These are phyloP conservation scores for Hortaea werneckii DNA, from an alignment of 2,329 filamentous ascomycete species.

Conservation along the genomic window DNA sequence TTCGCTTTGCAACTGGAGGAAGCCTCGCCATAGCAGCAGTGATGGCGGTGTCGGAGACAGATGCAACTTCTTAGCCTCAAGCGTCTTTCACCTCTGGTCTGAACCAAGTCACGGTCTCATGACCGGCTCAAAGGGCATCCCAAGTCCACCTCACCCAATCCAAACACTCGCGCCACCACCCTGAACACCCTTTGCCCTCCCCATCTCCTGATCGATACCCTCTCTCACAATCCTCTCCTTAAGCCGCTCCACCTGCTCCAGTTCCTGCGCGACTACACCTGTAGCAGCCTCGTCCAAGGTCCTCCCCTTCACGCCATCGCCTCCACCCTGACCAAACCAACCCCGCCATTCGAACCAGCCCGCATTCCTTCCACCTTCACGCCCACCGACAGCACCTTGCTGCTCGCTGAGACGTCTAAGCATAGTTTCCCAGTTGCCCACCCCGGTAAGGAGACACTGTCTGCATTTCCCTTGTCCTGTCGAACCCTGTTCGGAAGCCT, in stretches of 20 bases:
- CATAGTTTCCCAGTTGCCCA: conserved; percentile 79
- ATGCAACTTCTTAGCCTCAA: too few relatives aligned
- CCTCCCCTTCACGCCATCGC: conserved; percentile 9
- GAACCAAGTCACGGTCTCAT: too few relatives aligned
- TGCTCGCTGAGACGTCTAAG: conserved; percentile 46
- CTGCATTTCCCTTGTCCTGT: conserved; percentile 49
- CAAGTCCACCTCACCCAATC: conserved; percentile 8
- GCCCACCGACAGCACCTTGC: conserved; percentile 17
- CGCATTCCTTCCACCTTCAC: conserved; percentile 7
- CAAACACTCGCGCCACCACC: conserved; percentile 5
- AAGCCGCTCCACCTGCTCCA: conserved; percentile 11
- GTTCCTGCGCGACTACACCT: conserved; percentile 9
- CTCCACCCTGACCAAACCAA: conserved; percentile 14
- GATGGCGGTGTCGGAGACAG: too few relatives aligned
- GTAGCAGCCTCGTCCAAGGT: conserved; percentile 11
- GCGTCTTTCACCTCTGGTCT: too few relatives aligned
- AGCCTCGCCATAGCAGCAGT: too few relatives aligned
- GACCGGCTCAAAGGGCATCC: too few relatives aligned
- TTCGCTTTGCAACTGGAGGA: too few relatives aligned
- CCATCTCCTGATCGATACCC: conserved; percentile 11
- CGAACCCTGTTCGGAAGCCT: not conserved
- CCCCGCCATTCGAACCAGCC: conserved; percentile 17
- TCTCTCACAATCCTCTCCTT: conserved; percentile 16
- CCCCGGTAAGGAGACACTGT: conserved; percentile 64
- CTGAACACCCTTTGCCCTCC: conserved; percentile 16